phyloP scores from a whole-genome alignment of 305 asterid genomes.

The Fraxinus velutina region DNA sequence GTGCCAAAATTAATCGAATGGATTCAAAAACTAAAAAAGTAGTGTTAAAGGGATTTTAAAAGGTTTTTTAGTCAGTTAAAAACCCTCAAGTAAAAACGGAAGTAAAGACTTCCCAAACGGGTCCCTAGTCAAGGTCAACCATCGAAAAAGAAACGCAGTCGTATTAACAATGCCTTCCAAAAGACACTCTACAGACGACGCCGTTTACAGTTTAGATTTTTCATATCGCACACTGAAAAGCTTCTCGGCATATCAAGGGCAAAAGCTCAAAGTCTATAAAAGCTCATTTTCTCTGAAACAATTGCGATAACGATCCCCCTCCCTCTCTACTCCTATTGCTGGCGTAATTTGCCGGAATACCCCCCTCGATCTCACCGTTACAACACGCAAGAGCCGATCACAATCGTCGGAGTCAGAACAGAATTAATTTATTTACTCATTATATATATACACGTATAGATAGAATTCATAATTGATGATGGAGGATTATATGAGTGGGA shows the following conservation, averaged over 20 bases:
- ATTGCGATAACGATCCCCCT: background rate
- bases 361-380: constrained; percentile 12
- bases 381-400: background rate
- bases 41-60: no score
- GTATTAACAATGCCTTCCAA: constrained; percentile 7
- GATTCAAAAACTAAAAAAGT: no score
- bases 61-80: no score
- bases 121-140: background rate
- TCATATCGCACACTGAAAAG: background rate
- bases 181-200: constrained; percentile 30
- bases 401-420: constrained; percentile 1
- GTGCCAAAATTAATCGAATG: no score
- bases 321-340: constrained; percentile 14
- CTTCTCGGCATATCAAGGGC: background rate
- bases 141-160: background rate
- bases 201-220: constrained; percentile 19
- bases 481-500: constrained; percentile 50
- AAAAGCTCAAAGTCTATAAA: constrained; percentile 13
- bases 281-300: constrained; percentile 2
- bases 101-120: background rate
- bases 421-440: constrained; percentile 14
- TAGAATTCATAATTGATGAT: constrained; percentile 35
- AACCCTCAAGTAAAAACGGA: no score
- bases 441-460: background rate
- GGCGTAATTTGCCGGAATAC: constrained; percentile 24